A percentile compares a stretch with the other conserved stretches of the same genome.
Conservation (phyloP, 805 yeast species). For the Jamesozyma jinghongensis region DNA sequence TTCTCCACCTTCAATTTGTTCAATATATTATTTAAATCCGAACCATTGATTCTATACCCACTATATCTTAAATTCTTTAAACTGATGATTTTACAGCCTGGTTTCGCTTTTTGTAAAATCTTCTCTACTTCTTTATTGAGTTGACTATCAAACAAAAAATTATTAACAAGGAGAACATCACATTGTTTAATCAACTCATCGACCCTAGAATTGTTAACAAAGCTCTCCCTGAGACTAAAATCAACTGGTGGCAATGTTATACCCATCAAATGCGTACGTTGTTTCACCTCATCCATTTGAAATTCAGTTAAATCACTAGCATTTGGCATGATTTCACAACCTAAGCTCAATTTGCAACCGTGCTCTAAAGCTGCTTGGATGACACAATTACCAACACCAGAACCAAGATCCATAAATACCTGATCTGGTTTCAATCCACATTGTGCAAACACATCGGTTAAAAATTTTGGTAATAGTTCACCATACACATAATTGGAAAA, state of each 20-base stretch:
- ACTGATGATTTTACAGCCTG: conserved; percentile 73
- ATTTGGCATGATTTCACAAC: conserved; percentile 81
- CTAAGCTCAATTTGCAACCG: conserved; percentile 69
- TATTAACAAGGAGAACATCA: conserved; percentile 70
- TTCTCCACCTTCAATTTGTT: conserved; percentile 57
- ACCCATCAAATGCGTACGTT: conserved; percentile 56
- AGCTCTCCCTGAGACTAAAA: conserved; percentile 59
- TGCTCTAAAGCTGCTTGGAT: conserved; percentile 82
- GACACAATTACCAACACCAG: conserved; percentile 90
- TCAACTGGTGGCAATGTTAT: conserved; percentile 46
- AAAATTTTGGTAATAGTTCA: conserved; percentile 71
- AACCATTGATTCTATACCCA: conserved; percentile 51
- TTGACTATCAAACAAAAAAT: conserved; percentile 72
- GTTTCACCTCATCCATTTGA: conserved; percentile 51
- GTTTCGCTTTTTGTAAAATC: conserved; percentile 51
- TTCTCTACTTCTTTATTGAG: conserved; percentile 60
- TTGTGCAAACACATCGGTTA: conserved; percentile 53
- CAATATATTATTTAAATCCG: conserved; percentile 46
- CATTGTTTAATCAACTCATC: conserved; percentile 45
- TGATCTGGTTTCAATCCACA: conserved; percentile 46
- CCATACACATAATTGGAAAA: conserved; percentile 90
- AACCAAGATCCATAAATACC: conserved; percentile 80
- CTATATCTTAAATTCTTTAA: conserved; percentile 72
- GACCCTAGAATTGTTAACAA: conserved; percentile 56
- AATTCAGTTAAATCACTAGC: conserved; percentile 59